Percentiles rank a stretch among this genome's conserved stretches.
phyloP scores from a whole-genome alignment of 169 alveolate species.

The Babesia caballi region DNA sequence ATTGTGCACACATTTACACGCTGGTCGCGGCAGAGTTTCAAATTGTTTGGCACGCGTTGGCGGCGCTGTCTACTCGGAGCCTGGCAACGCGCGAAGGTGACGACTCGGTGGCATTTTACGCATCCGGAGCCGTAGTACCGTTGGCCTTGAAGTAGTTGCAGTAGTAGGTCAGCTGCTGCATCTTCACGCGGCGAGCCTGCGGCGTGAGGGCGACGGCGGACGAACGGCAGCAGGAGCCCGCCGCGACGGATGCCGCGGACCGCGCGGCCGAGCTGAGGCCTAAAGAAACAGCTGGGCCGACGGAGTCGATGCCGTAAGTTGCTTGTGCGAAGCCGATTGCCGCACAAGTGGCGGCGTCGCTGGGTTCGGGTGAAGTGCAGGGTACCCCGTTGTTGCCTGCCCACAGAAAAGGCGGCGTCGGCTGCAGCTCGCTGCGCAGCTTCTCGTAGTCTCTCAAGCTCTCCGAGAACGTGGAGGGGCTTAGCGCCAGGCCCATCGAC shows the following conservation, averaged over 20 bases:
- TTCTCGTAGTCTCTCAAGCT: slow-evolving; percentile 10
- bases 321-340: too few species aligned
- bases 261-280: neutral
- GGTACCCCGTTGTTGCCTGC: neutral
- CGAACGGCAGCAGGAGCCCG: neutral
- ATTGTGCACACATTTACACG: too few species aligned
- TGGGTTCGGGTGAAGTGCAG: neutral
- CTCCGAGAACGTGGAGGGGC: slow-evolving; percentile 9
- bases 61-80: too few species aligned
- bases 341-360: too few species aligned
- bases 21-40: too few species aligned
- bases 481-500: slow-evolving; percentile 49
- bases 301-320: too few species aligned
- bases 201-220: neutral
- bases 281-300: too few species aligned
- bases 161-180: slow-evolving; percentile 25
- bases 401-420: neutral
- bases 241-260: neutral
- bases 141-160: slow-evolving; percentile 48
- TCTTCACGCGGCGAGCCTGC: slow-evolving; percentile 1
- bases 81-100: too few species aligned
- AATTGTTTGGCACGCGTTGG: too few species aligned
- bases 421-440: slow-evolving; percentile 1
- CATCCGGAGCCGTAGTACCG: too few species aligned
- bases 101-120: too few species aligned